Evolutionary conservation across 2,329 filamentous ascomycete genomes (phyloP).

Genomic region (Monilinia fructigena): DNA sequence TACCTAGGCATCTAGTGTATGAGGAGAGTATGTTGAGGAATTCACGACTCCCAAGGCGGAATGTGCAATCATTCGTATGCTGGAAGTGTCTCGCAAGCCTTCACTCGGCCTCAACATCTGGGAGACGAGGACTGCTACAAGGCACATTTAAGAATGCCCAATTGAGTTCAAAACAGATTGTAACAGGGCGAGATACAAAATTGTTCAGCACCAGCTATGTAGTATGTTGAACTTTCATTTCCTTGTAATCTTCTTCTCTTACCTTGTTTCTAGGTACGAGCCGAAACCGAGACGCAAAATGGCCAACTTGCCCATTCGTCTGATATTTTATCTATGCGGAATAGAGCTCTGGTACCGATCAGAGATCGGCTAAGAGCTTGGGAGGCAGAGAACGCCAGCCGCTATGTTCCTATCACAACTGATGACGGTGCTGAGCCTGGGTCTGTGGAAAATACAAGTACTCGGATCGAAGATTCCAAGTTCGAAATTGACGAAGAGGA

Average conservation of each 20-base stretch:
- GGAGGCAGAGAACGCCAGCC: constrained; percentile 21
- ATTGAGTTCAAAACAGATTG: constrained; percentile 5
- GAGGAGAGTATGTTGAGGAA: constrained; percentile 32
- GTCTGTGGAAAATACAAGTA: constrained; percentile 24
- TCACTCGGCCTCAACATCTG: constrained; percentile 8
- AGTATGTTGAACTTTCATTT: not conserved
- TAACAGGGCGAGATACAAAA: not conserved
- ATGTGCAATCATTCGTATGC: constrained; percentile 31
- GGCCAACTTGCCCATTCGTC: not conserved
- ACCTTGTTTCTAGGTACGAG: not conserved
- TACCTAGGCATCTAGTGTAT: not conserved
- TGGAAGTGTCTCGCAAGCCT: constrained; percentile 34
- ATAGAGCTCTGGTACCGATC: constrained; percentile 32
- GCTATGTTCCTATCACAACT: constrained; percentile 1
- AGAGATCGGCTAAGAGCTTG: constrained; percentile 36
- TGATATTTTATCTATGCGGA: not conserved
- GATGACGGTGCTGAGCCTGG: constrained; percentile 18
- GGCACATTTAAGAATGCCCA: not conserved
- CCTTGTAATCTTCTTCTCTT: not conserved
- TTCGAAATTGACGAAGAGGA: constrained; percentile 28
- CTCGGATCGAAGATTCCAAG: constrained; percentile 15
- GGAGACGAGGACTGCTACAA: constrained; percentile 1
- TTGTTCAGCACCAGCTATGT: constrained; percentile 4
- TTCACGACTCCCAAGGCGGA: constrained; percentile 24
- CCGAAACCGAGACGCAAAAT: not conserved